Conservation (phyloP, 805 yeast genomes). For the Peterozyma xylosa region DNA sequence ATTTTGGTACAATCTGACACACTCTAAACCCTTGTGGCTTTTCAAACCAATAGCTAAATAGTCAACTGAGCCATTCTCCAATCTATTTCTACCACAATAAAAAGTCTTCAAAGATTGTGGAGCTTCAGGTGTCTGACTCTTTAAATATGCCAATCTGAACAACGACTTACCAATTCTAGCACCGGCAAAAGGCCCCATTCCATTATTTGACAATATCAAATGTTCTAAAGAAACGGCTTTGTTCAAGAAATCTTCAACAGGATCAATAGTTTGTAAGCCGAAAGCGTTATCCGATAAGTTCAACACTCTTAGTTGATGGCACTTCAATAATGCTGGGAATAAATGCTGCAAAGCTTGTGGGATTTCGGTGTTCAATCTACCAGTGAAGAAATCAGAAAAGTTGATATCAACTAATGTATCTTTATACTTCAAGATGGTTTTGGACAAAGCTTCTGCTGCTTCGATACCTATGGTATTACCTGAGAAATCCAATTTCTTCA, state of each 20-base stretch:
- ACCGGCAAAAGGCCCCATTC: slow-evolving; percentile 98
- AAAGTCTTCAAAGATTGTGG: slow-evolving; percentile 66
- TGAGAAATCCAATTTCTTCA: slow-evolving; percentile 64
- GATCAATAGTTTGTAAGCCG: slow-evolving; percentile 92
- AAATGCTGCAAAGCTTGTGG: slow-evolving; percentile 72
- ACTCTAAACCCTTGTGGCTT: slow-evolving; percentile 67
- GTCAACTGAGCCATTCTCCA: slow-evolving; percentile 89
- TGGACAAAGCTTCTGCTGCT: slow-evolving; percentile 69
- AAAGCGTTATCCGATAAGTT: slow-evolving; percentile 94
- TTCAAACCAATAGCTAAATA: slow-evolving; percentile 80
- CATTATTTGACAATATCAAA: slow-evolving; percentile 85
- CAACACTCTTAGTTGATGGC: slow-evolving; percentile 62
- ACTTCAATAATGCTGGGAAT: slow-evolving; percentile 64
- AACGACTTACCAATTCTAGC: slow-evolving; percentile 86
- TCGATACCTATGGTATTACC: slow-evolving; percentile 95
- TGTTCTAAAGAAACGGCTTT: slow-evolving; percentile 78
- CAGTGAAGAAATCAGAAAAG: slow-evolving; percentile 90
- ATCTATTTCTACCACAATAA: slow-evolving; percentile 93
- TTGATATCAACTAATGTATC: slow-evolving; percentile 59
- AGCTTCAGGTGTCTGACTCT: slow-evolving; percentile 36
- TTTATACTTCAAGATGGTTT: slow-evolving; percentile 33
- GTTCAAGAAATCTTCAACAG: slow-evolving; percentile 70
- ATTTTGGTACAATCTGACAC: slow-evolving; percentile 82
- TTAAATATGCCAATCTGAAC: slow-evolving; percentile 60
- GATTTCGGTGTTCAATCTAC: slow-evolving; percentile 90